A percentile compares a stretch with the other conserved stretches of the same genome.
Evolutionary conservation across 352 stramenopile species (phyloP).

Genomic region (Elongisporangium senticosum): DNA sequence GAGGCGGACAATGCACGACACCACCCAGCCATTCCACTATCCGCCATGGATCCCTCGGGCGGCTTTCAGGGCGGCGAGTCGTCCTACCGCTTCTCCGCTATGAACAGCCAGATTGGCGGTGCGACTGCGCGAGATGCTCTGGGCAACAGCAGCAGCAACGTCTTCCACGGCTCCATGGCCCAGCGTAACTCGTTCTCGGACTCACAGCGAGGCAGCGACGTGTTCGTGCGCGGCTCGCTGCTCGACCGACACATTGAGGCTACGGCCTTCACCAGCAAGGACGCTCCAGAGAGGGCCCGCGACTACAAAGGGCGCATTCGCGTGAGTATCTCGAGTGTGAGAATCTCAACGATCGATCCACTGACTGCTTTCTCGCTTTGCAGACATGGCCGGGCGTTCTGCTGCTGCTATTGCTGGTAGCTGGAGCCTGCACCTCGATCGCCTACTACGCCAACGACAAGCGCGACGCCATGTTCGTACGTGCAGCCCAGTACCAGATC

Average conservation of each 20-base stretch:
- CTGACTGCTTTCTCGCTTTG: neutral
- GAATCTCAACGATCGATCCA: neutral
- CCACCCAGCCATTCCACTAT: neutral
- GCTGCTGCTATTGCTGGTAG: slow-evolving; percentile 20
- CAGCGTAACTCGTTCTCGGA: neutral
- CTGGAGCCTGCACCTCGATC: slow-evolving; percentile 12
- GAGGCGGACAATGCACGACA: neutral
- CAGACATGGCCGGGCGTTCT: slow-evolving; percentile 28
- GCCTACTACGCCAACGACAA: slow-evolving; percentile 7
- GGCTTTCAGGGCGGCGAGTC: neutral
- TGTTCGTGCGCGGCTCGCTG: slow-evolving; percentile 41
- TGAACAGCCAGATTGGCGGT: neutral
- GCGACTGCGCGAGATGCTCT: neutral
- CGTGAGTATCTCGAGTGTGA: slow-evolving; percentile 11
- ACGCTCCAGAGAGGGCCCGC: slow-evolving; percentile 31
- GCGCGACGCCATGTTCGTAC: slow-evolving; percentile 5
- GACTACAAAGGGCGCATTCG: slow-evolving; percentile 73
- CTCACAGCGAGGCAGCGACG: slow-evolving; percentile 2
- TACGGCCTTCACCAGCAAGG: neutral
- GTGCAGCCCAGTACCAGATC: slow-evolving; percentile 8
- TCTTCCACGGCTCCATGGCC: neutral
- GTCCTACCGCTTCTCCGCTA: neutral
- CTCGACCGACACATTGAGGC: slow-evolving; percentile 47
- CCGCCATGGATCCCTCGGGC: neutral
- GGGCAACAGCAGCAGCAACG: neutral